Evolutionary conservation across 177 flowering plant species (phyloP).

Genomic region (Telopea speciosissima): DNA sequence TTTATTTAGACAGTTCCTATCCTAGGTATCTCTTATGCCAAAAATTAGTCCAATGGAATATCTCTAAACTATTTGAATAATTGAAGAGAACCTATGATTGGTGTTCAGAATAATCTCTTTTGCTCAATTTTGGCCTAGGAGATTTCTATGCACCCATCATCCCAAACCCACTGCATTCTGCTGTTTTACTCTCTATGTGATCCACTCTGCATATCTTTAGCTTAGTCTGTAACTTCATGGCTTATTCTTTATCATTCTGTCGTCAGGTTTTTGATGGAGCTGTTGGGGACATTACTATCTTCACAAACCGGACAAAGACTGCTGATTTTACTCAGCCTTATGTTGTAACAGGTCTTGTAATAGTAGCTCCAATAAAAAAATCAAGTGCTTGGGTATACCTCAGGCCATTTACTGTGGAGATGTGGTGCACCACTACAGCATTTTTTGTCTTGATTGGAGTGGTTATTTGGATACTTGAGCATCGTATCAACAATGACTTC

Average conservation of each 20-base stretch:
- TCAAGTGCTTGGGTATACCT: conserved; percentile 76
- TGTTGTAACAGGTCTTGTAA: conserved; percentile 54
- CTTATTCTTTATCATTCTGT: conserved; percentile 2
- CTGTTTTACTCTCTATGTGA: neutral
- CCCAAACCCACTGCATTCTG: no score
- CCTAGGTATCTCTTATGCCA: neutral
- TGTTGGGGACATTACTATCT: conserved; percentile 73
- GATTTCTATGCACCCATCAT: no score
- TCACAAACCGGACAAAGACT: conserved; percentile 53
- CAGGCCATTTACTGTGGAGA: conserved; percentile 58
- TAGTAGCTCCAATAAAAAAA: conserved; percentile 51
- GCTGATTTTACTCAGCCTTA: conserved; percentile 86
- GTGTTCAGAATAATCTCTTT: neutral
- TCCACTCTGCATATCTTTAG: neutral
- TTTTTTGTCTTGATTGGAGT: conserved; percentile 54
- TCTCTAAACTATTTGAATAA: neutral
- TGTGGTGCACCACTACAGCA: conserved; percentile 63
- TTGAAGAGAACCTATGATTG: neutral
- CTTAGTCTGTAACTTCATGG: neutral
- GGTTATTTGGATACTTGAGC: conserved; percentile 83
- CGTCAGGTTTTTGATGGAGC: conserved; percentile 63
- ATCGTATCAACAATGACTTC: conserved; percentile 61
- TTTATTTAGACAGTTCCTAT: no score
- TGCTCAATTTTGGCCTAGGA: neutral
- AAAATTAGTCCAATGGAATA: no score